These are phyloP conservation scores for Gossypium trilobum DNA, from an alignment of 441 rosid species.

Conservation along the genomic window DNA sequence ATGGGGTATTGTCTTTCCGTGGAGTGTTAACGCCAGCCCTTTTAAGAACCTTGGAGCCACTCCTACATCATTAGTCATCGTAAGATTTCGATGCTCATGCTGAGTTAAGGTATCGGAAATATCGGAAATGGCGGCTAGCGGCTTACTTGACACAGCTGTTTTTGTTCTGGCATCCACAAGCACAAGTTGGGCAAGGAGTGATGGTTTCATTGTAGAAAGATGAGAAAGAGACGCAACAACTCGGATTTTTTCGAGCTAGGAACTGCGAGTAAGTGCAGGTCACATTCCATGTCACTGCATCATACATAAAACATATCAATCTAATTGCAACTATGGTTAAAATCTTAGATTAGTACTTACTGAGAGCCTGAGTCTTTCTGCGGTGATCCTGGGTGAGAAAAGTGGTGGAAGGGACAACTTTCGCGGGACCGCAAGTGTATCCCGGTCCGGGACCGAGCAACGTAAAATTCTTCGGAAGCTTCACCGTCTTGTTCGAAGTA, in stretches of 20 bases:
- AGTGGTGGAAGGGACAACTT: conserved; percentile 52
- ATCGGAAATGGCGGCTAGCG: not conserved
- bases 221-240: conserved; percentile 74
- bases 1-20: conserved; percentile 40
- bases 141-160: conserved; percentile 56
- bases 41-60: conserved; percentile 49
- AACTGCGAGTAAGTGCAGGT: conserved; percentile 91
- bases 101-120: not conserved
- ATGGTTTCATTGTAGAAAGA: conserved; percentile 78
- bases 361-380: conserved; percentile 52
- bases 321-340: too few species aligned
- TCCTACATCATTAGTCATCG: conserved; percentile 30
- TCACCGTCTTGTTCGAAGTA: conserved; percentile 69
- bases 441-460: conserved; percentile 76
- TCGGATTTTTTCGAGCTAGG: conserved; percentile 64
- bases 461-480: conserved; percentile 79
- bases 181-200: conserved; percentile 68
- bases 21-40: conserved; percentile 48
- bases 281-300: conserved; percentile 82
- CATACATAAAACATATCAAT: not conserved
- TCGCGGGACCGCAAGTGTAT: conserved; percentile 79
- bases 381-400: conserved; percentile 53
- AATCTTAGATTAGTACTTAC: conserved; percentile 32
- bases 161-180: conserved; percentile 70
- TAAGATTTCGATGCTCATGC: not conserved